phyloP scores from a whole-genome alignment of 805 yeast genomes.

The Debaryomyces castellii region DNA sequence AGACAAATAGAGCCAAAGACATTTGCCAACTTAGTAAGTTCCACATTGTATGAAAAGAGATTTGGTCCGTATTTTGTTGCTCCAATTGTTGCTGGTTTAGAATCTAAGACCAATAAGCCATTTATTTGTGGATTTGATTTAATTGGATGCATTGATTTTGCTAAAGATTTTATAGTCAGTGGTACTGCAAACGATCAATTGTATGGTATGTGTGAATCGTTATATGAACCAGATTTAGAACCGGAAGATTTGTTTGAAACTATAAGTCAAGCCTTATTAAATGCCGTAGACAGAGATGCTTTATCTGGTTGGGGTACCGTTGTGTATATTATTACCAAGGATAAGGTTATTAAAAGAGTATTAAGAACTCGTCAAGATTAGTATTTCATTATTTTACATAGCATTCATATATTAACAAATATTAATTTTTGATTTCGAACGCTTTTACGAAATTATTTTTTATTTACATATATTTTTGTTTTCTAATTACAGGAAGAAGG shows the following conservation, averaged over 20 bases:
- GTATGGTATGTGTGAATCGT: slow-evolving; percentile 97
- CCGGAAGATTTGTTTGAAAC: slow-evolving; percentile 97
- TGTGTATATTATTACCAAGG: slow-evolving; percentile 88
- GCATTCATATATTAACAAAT: not conserved
- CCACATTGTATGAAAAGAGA: slow-evolving; percentile 86
- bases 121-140: slow-evolving; percentile 93
- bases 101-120: slow-evolving; percentile 79
- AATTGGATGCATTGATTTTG: slow-evolving; percentile 94
- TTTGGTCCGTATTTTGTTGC: slow-evolving; percentile 97
- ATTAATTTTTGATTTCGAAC: not conserved
- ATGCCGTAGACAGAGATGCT: slow-evolving; percentile 97
- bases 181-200: slow-evolving; percentile 98
- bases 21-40: slow-evolving; percentile 87
- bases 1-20: slow-evolving; percentile 90
- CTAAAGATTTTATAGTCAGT: slow-evolving; percentile 89
- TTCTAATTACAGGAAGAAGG: not conserved
- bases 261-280: slow-evolving; percentile 86
- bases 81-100: slow-evolving; percentile 93
- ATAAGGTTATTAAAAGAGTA: slow-evolving; percentile 82
- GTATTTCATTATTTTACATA: slow-evolving; percentile 7
- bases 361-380: slow-evolving; percentile 96
- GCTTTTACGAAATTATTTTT: not conserved
- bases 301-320: slow-evolving; percentile 98
- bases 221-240: slow-evolving; percentile 90
- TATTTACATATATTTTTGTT: not conserved